Conservation (phyloP, 306 rosid genomes). For the Myrica gale region DNA sequence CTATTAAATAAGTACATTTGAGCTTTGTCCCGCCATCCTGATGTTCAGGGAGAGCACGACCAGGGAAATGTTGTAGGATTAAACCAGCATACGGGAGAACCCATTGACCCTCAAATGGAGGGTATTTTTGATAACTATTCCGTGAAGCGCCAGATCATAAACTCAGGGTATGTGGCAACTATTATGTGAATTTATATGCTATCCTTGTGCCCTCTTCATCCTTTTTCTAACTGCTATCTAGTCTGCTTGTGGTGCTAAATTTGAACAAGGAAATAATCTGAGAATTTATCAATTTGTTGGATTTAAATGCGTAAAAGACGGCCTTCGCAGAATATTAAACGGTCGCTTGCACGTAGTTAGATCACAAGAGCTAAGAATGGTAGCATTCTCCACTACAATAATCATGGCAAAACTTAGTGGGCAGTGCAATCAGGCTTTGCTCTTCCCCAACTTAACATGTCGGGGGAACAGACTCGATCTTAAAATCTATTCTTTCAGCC, state of each 20-base stretch:
- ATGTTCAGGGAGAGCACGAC: conserved; percentile 89
- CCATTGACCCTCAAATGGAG: conserved; percentile 88
- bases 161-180: conserved; percentile 68
- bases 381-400: background rate
- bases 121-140: conserved; percentile 94
- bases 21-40: conserved; percentile 12
- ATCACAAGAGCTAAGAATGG: background rate
- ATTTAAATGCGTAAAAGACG: background rate
- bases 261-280: background rate
- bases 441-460: too few species aligned
- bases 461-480: too few species aligned
- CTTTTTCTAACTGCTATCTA: background rate
- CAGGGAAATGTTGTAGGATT: conserved; percentile 77
- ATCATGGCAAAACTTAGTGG: background rate
- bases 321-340: background rate
- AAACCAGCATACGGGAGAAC: conserved; percentile 86
- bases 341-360: background rate
- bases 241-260: background rate
- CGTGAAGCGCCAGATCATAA: conserved; percentile 90
- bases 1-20: background rate
- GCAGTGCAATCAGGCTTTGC: too few species aligned
- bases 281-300: background rate
- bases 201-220: background rate
- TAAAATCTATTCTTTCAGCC: too few species aligned
- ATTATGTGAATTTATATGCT: background rate